phyloP scores from a whole-genome alignment of 208 protist species.

The Trypanosoma congolense region DNA sequence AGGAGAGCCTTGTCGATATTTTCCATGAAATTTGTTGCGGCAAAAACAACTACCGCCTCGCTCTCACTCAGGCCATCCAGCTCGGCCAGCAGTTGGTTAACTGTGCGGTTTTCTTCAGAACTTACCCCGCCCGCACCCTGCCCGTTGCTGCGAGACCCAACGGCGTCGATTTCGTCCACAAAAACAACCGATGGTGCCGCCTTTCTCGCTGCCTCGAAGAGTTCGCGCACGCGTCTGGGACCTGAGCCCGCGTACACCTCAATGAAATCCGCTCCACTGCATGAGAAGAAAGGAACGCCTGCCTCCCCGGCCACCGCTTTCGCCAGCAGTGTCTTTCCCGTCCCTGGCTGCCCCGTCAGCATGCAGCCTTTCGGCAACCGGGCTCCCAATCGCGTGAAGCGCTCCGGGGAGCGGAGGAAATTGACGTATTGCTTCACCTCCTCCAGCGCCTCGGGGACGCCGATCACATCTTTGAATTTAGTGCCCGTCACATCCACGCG shows the following conservation, averaged over 20 bases:
- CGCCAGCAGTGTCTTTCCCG: conserved; percentile 94
- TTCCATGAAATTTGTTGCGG: conserved; percentile 95
- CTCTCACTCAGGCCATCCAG: conserved; percentile 91
- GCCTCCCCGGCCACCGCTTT: conserved; percentile 90
- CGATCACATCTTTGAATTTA: conserved; percentile 82
- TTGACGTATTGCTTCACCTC: conserved; percentile 96
- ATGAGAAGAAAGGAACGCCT: conserved; percentile 95
- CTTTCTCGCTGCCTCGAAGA: conserved; percentile 90
- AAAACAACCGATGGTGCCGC: conserved; percentile 96
- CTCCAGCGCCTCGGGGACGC: conserved; percentile 91
- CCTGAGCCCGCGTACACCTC: conserved; percentile 97
- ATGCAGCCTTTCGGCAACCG: conserved; percentile 96
- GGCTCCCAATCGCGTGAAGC: conserved; percentile 92
- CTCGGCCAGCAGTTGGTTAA: conserved; percentile 96
- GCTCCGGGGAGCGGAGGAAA: conserved; percentile 91
- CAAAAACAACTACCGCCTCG: conserved; percentile 94
- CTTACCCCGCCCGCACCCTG: conserved; percentile 64
- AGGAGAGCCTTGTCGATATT: conserved; percentile 93
- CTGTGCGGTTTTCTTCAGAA: conserved; percentile 86
- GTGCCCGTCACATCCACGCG: conserved; percentile 70
- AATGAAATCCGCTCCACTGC: conserved; percentile 93
- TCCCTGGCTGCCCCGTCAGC: conserved; percentile 94
- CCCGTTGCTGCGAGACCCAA: conserved; percentile 83
- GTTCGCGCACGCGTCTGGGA: conserved; percentile 91
- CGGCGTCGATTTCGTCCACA: conserved; percentile 98